phyloP scores from a whole-genome alignment of 2,329 filamentous ascomycete genomes.

The Ophiostoma sp. region DNA sequence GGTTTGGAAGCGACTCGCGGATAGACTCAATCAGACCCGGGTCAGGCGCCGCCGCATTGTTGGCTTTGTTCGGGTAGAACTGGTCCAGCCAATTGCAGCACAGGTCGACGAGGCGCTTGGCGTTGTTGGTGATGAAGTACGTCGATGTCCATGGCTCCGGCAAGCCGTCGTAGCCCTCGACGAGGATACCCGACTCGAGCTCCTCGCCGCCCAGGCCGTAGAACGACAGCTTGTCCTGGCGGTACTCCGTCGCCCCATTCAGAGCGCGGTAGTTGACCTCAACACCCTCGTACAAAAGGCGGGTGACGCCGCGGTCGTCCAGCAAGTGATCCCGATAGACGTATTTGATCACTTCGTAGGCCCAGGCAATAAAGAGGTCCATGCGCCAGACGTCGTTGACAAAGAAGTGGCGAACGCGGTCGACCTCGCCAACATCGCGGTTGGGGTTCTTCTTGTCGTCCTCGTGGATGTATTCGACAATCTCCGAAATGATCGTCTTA shows the following conservation, averaged over 20 bases:
- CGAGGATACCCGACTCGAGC: constrained; percentile 64
- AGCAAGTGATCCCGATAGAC: constrained; percentile 63
- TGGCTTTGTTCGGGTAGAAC: constrained; percentile 39
- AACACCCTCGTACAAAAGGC: constrained; percentile 66
- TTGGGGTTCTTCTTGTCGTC: constrained; percentile 70
- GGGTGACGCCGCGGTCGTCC: constrained; percentile 55
- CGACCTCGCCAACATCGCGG: constrained; percentile 67
- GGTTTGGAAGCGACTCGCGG: constrained; percentile 49
- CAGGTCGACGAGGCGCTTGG: constrained; percentile 60
- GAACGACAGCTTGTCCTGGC: constrained; percentile 63
- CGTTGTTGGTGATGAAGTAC: constrained; percentile 60
- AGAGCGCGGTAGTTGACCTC: constrained; percentile 69
- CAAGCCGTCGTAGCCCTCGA: constrained; percentile 65
- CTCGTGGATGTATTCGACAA: constrained; percentile 74
- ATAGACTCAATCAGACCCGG: constrained; percentile 47
- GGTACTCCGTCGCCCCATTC: constrained; percentile 67
- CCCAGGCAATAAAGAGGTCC: constrained; percentile 76
- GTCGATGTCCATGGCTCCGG: constrained; percentile 85
- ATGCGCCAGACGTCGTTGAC: constrained; percentile 71
- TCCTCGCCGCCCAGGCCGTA: constrained; percentile 74
- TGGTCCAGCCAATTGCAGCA: constrained; percentile 56
- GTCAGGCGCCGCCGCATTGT: constrained; percentile 37
- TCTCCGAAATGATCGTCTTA: constrained; percentile 70
- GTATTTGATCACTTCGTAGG: constrained; percentile 73
- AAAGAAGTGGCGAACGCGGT: constrained; percentile 84